Conservation (phyloP, 2,329 filamentous ascomycete species). For the Chalara sp. region DNA sequence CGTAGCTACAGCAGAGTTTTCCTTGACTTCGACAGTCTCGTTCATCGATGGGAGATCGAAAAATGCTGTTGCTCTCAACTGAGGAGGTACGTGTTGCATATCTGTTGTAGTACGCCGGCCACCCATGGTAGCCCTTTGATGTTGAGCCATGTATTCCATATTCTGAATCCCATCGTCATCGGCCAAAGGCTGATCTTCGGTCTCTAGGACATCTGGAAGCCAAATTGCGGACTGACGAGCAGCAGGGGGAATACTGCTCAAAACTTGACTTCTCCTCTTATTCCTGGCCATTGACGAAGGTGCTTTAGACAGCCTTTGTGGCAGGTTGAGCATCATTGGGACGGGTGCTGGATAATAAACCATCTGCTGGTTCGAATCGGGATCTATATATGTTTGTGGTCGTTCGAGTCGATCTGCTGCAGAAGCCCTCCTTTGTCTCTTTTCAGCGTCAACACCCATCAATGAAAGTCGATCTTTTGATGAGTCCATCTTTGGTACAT, state of each 20-base stretch:
- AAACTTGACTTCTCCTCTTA: slow-evolving; percentile 65
- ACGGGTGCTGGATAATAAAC: slow-evolving; percentile 94
- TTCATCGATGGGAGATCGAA: slow-evolving; percentile 64
- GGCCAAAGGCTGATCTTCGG: slow-evolving; percentile 12
- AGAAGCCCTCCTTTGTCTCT: slow-evolving; percentile 7
- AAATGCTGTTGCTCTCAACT: slow-evolving; percentile 83
- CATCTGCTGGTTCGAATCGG: slow-evolving; percentile 69
- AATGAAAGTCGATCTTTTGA: slow-evolving; percentile 16
- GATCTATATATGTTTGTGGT: slow-evolving; percentile 54
- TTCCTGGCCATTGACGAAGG: slow-evolving; percentile 59
- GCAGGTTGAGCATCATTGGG: slow-evolving; percentile 86
- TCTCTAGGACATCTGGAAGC: slow-evolving; percentile 27
- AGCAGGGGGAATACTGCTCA: slow-evolving; percentile 53
- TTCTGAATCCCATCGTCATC: slow-evolving; percentile 18
- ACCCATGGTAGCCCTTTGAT: slow-evolving; percentile 26
- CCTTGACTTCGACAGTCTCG: slow-evolving; percentile 51
- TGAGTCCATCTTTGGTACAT: slow-evolving; percentile 7
- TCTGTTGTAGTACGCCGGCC: slow-evolving; percentile 25
- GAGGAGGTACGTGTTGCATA: slow-evolving; percentile 62
- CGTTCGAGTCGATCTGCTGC: slow-evolving; percentile 20
- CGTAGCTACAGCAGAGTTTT: slow-evolving; percentile 80
- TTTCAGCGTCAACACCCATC: slow-evolving; percentile 20
- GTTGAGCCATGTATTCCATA: slow-evolving; percentile 26
- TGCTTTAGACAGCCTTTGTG: slow-evolving; percentile 75
- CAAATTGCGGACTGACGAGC: slow-evolving; percentile 31